Conservation (phyloP, 345 rosid species). For the Pistacia integerrima region DNA sequence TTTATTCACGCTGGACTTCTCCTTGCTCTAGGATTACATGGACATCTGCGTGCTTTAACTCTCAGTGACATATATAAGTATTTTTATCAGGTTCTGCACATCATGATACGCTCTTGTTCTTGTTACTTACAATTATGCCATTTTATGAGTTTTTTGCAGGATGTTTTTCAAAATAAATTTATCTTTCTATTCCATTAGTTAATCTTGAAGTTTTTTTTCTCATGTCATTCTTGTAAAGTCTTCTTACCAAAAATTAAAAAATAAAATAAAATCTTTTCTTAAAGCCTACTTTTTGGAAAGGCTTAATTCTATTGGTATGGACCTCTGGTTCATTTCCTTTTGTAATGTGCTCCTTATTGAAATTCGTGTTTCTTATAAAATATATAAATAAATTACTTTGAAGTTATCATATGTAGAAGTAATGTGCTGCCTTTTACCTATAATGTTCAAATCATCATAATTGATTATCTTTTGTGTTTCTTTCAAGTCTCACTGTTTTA, state of each 20-base stretch:
- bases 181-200: background rate
- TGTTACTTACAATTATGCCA: background rate
- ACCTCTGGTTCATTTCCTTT: background rate
- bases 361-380: background rate
- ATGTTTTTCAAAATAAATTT: background rate
- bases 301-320: background rate
- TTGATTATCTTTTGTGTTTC: slow-evolving; percentile 6
- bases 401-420: too few relatives aligned
- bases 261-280: too few relatives aligned
- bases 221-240: background rate
- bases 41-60: slow-evolving; percentile 73
- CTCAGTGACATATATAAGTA: slow-evolving; percentile 84
- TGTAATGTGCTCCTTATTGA: background rate
- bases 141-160: slow-evolving; percentile 1
- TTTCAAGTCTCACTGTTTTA: slow-evolving; percentile 18
- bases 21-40: slow-evolving; percentile 93
- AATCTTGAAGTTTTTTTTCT: background rate
- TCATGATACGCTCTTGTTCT: slow-evolving; percentile 10
- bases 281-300: background rate
- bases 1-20: slow-evolving; percentile 92
- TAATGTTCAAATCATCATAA: background rate
- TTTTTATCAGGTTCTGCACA: slow-evolving; percentile 68
- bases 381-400: too few relatives aligned
- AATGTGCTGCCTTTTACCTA: background rate
- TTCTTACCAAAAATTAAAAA: too few relatives aligned